Evolutionary conservation across 495 filamentous ascomycete species (phyloP).

Genomic region (Daldinia loculata): DNA sequence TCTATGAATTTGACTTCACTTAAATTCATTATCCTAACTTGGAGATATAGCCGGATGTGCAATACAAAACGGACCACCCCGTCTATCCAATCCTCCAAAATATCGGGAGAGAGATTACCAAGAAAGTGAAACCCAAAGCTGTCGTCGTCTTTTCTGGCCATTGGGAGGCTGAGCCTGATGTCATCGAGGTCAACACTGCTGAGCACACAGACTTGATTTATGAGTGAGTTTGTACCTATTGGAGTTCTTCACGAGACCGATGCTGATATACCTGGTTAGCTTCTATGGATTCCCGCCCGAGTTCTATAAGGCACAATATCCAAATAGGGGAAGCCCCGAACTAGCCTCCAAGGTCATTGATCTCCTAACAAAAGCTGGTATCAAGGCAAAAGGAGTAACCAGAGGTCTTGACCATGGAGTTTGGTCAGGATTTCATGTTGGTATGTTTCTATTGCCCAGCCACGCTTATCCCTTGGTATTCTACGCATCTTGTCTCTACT

Average conservation of each 20-base stretch:
- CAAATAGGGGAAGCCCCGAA: slow-evolving; percentile 70
- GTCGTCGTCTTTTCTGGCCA: slow-evolving; percentile 89
- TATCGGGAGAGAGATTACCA: slow-evolving; percentile 81
- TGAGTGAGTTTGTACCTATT: slow-evolving; percentile 63
- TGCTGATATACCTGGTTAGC: slow-evolving; percentile 48
- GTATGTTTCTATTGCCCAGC: slow-evolving; percentile 22
- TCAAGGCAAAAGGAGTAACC: slow-evolving; percentile 69
- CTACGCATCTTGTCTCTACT: not conserved
- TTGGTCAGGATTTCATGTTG: slow-evolving; percentile 74
- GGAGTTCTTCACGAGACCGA: not conserved
- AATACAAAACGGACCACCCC: slow-evolving; percentile 77
- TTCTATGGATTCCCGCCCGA: slow-evolving; percentile 80
- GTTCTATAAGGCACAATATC: slow-evolving; percentile 72
- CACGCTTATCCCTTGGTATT: not conserved
- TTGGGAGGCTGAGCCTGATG: slow-evolving; percentile 72
- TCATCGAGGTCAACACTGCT: slow-evolving; percentile 76
- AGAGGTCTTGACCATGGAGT: slow-evolving; percentile 86
- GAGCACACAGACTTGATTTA: slow-evolving; percentile 79
- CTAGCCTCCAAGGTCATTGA: slow-evolving; percentile 72
- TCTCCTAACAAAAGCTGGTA: slow-evolving; percentile 65
- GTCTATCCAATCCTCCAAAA: slow-evolving; percentile 72
- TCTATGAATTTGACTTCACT: not conserved
- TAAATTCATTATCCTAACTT: not conserved
- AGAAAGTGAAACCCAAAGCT: slow-evolving; percentile 79
- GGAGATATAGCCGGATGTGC: slow-evolving; percentile 69